phyloP scores from a whole-genome alignment of 2,329 filamentous ascomycete genomes.

The Simplicillium aogashimaense region DNA sequence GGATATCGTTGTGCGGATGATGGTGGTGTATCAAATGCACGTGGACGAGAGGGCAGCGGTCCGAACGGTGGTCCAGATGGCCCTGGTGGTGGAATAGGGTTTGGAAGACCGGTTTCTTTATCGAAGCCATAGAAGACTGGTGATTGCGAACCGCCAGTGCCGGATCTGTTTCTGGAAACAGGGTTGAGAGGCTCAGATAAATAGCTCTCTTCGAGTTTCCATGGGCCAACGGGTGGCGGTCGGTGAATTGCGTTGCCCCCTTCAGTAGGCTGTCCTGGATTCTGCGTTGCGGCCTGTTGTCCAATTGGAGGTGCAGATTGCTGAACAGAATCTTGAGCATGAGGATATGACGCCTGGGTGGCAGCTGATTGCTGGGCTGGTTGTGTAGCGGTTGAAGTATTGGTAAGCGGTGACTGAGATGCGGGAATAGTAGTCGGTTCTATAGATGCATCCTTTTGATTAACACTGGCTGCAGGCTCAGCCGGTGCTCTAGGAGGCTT shows the following conservation, averaged over 20 bases:
- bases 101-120: conserved; percentile 36
- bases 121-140: conserved; percentile 30
- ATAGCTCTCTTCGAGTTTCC: conserved; percentile 46
- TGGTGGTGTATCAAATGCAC: conserved; percentile 32
- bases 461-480: neutral
- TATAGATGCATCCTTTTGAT: neutral
- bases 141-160: conserved; percentile 16
- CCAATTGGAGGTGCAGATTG: neutral
- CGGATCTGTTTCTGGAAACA: conserved; percentile 21
- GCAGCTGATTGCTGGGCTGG: too few relatives aligned
- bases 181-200: conserved; percentile 37
- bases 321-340: neutral
- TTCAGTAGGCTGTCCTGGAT: conserved; percentile 9
- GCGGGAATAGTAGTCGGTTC: neutral
- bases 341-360: neutral
- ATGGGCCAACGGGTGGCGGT: conserved; percentile 21
- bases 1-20: conserved; percentile 41
- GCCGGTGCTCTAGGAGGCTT: too few relatives aligned
- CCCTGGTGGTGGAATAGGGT: conserved; percentile 5
- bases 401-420: neutral
- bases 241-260: conserved; percentile 13
- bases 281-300: neutral
- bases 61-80: conserved; percentile 8
- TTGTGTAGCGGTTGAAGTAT: neutral
- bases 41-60: conserved; percentile 2